Conservation (phyloP, 768 basidiomycete species). For the Austroboletus eburneus region DNA sequence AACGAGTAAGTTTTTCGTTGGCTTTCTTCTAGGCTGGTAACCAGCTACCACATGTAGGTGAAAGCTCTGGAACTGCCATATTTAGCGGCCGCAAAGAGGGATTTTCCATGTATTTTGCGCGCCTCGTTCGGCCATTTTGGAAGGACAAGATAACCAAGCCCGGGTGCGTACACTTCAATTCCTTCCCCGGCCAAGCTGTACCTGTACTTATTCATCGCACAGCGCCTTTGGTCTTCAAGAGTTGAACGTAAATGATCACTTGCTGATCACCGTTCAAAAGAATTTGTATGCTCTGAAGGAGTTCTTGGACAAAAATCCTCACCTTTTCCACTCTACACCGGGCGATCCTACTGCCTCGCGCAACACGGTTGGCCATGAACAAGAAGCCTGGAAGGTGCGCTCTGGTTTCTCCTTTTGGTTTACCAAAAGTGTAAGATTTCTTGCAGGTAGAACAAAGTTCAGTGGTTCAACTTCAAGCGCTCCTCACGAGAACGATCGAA, state of each 20-base stretch:
- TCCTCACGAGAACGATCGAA: slow-evolving; percentile 85
- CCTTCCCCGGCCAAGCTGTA: neutral
- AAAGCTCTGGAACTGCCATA: slow-evolving; percentile 66
- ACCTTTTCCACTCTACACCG: slow-evolving; percentile 79
- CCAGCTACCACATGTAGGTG: slow-evolving; percentile 37
- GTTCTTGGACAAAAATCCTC: slow-evolving; percentile 76
- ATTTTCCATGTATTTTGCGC: slow-evolving; percentile 79
- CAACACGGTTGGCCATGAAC: slow-evolving; percentile 54
- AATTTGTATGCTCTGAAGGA: slow-evolving; percentile 75
- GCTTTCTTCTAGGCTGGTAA: neutral
- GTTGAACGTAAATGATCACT: slow-evolving; percentile 59
- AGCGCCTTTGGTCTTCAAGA: slow-evolving; percentile 47
- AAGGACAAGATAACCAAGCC: slow-evolving; percentile 67
- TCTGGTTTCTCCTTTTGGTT: neutral
- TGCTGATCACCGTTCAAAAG: slow-evolving; percentile 68
- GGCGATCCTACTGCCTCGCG: slow-evolving; percentile 61
- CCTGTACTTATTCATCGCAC: slow-evolving; percentile 1
- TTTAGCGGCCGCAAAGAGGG: slow-evolving; percentile 91
- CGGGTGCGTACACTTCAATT: slow-evolving; percentile 40
- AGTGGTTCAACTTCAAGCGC: slow-evolving; percentile 66
- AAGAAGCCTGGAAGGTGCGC: slow-evolving; percentile 85
- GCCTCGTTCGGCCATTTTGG: slow-evolving; percentile 87
- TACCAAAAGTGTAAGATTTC: slow-evolving; percentile 10
- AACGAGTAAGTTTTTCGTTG: slow-evolving; percentile 44
- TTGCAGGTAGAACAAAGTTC: slow-evolving; percentile 75